These are phyloP conservation scores for Penstemon newberryi DNA, from an alignment of 257 asterid genomes.

Conservation along the genomic window DNA sequence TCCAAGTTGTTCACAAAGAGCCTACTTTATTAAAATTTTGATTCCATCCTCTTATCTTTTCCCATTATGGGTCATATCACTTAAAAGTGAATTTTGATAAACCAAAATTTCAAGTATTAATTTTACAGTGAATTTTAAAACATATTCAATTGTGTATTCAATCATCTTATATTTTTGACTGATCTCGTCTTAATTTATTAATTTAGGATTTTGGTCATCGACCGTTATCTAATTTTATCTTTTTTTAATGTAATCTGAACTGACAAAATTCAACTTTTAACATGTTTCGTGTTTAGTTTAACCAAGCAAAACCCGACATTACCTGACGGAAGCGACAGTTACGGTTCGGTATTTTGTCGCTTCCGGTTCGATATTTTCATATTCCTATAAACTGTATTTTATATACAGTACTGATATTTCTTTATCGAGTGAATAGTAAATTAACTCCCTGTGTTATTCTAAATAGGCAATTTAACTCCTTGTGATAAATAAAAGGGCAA, in stretches of 20 bases:
- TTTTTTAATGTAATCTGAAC: no score
- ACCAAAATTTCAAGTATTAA: neutral
- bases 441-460: no score
- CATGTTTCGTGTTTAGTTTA: no score
- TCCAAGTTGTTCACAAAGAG: slow-evolving; percentile 30
- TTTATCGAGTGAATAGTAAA: no score
- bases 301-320: no score
- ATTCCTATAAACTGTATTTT: slow-evolving; percentile 9
- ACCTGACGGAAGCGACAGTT: neutral
- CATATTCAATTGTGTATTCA: neutral
- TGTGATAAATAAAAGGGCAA: no score
- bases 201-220: no score
- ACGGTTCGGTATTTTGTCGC: neutral
- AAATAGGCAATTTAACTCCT: no score
- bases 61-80: slow-evolving; percentile 15
- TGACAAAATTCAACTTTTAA: no score
- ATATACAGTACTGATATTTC: neutral
- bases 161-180: neutral
- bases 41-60: slow-evolving; percentile 34
- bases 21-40: slow-evolving; percentile 29
- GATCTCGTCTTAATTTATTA: neutral
- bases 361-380: neutral
- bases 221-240: no score
- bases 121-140: neutral
- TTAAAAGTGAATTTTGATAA: slow-evolving; percentile 16